Conservation (phyloP, 2,329 filamentous ascomycete species). For the Coniochaeta hoffmannii region DNA sequence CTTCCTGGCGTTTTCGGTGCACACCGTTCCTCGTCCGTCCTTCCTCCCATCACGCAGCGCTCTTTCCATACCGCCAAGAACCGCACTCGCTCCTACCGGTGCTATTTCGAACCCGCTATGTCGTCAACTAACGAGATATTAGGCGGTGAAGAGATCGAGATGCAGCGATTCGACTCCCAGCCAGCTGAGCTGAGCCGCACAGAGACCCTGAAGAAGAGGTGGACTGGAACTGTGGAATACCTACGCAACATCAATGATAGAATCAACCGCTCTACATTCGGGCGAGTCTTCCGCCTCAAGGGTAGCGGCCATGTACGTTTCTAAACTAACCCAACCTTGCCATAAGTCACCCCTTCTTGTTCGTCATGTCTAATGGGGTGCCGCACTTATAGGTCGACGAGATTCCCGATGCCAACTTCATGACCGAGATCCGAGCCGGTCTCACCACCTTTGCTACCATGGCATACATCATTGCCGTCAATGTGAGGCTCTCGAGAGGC, state of each 20-base stretch:
- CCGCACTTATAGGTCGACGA: conserved; percentile 30
- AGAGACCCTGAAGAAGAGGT: not conserved
- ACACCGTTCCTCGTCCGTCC: too few relatives aligned
- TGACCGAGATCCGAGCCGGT: conserved; percentile 71
- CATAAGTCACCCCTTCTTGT: not conserved
- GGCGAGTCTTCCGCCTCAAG: conserved; percentile 57
- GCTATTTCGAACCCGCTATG: not conserved
- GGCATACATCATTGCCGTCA: conserved; percentile 78
- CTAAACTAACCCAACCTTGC: not conserved
- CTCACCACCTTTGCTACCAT: conserved; percentile 75
- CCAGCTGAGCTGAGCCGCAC: not conserved
- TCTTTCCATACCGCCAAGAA: not conserved
- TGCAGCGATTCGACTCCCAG: not conserved
- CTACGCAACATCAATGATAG: conserved; percentile 26
- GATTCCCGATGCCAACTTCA: conserved; percentile 62
- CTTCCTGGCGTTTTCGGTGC: not conserved
- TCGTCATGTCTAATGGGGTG: not conserved
- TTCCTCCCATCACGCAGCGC: not conserved
- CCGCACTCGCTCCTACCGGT: not conserved
- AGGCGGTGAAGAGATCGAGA: not conserved
- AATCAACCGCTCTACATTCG: conserved; percentile 38
- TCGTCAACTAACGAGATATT: not conserved
- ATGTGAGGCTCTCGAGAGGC: conserved; percentile 31
- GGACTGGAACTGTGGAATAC: not conserved
- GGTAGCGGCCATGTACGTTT: conserved; percentile 59